phyloP scores from a whole-genome alignment of 1,139 yeast species.

The Wickerhamomyces sp. region DNA sequence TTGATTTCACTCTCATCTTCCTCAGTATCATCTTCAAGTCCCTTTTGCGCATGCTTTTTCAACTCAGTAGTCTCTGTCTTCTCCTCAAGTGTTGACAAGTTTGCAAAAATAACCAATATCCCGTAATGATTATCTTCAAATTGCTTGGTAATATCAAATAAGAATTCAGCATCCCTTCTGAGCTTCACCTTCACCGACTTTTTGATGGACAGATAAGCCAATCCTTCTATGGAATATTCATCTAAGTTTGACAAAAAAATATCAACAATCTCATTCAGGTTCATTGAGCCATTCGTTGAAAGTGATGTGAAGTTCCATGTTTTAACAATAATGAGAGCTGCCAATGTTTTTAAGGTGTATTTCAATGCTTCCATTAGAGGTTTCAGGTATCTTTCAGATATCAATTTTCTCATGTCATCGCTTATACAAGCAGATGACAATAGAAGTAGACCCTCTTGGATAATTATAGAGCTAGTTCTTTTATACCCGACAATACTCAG shows the following conservation, averaged over 20 bases:
- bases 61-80: slow-evolving; percentile 14
- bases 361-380: slow-evolving; percentile 27
- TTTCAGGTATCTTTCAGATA: slow-evolving; percentile 29
- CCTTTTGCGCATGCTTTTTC: slow-evolving; percentile 28
- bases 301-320: slow-evolving; percentile 36
- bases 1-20: slow-evolving; percentile 7
- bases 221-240: slow-evolving; percentile 32
- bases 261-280: slow-evolving; percentile 25
- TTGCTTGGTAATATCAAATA: slow-evolving; percentile 23
- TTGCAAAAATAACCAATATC: slow-evolving; percentile 30
- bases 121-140: slow-evolving; percentile 28
- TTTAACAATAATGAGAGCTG: slow-evolving; percentile 36
- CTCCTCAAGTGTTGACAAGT: slow-evolving; percentile 32
- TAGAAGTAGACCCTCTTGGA: slow-evolving; percentile 13
- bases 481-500: slow-evolving; percentile 7
- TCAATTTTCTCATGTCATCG: slow-evolving; percentile 34
- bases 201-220: slow-evolving; percentile 39
- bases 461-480: slow-evolving; percentile 3
- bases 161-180: slow-evolving; percentile 30
- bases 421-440: slow-evolving; percentile 31
- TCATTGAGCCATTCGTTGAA: slow-evolving; percentile 22
- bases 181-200: slow-evolving; percentile 27
- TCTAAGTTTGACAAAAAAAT: slow-evolving; percentile 18
- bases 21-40: slow-evolving; percentile 12
- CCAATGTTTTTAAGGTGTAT: slow-evolving; percentile 25